phyloP scores from a whole-genome alignment of 2,329 filamentous ascomycete genomes.

The Paracorniculantispora psalliotae region DNA sequence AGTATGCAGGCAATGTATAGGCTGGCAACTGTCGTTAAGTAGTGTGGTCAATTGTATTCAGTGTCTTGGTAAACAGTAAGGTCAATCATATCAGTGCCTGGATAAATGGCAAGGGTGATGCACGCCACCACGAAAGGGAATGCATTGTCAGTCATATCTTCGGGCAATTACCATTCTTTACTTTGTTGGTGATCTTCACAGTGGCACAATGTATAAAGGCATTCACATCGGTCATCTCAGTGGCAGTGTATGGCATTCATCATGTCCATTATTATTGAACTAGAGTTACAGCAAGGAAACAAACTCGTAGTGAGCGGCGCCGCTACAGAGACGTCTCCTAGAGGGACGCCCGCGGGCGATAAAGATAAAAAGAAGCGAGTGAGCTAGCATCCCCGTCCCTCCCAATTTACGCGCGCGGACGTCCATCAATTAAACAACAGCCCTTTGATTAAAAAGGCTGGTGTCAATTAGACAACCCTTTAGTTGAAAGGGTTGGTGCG shows the following conservation, averaged over 20 bases:
- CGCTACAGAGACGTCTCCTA: neutral
- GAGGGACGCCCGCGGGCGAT: neutral
- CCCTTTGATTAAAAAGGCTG: slow-evolving; percentile 75
- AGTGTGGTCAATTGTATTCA: too few relatives aligned
- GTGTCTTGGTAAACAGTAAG: too few relatives aligned
- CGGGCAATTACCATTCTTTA: too few relatives aligned
- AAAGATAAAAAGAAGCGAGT: neutral
- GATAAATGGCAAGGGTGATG: too few relatives aligned
- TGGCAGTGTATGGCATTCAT: neutral
- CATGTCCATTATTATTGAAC: slow-evolving; percentile 9
- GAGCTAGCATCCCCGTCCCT: neutral
- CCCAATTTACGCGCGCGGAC: slow-evolving; percentile 5
- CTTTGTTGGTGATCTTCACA: too few relatives aligned
- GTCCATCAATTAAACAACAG: neutral
- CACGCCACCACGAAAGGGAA: too few relatives aligned
- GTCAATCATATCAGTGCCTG: too few relatives aligned
- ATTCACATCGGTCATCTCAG: too few relatives aligned
- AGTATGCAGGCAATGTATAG: too few relatives aligned
- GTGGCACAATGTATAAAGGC: too few relatives aligned
- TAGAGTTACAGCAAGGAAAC: slow-evolving; percentile 11
- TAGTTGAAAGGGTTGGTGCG: slow-evolving; percentile 88
- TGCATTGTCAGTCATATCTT: too few relatives aligned
- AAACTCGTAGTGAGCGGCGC: neutral
- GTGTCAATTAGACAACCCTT: slow-evolving; percentile 49
- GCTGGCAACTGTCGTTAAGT: too few relatives aligned